Percentiles rank a stretch among this genome's conserved stretches.
Conservation (phyloP, 768 basidiomycete species). For the Russula sp. region DNA sequence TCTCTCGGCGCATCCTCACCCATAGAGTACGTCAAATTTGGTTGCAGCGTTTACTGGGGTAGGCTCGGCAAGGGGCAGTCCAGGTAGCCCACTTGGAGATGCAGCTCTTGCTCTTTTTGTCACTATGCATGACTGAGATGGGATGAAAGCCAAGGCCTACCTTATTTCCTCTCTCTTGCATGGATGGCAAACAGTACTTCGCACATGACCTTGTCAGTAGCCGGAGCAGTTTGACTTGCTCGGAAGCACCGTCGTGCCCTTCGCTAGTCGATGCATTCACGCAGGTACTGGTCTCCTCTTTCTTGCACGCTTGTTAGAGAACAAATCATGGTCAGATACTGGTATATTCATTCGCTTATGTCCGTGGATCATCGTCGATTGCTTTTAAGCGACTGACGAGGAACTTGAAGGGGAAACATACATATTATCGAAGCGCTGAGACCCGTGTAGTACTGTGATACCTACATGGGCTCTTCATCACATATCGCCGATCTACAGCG, state of each 20-base stretch:
- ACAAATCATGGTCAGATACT: constrained; percentile 94
- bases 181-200: constrained; percentile 70
- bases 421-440: too few species aligned
- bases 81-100: too few species aligned
- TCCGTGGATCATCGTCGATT: neutral
- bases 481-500: too few species aligned
- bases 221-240: constrained; percentile 42
- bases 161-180: constrained; percentile 26
- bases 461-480: too few species aligned
- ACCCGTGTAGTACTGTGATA: too few species aligned
- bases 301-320: constrained; percentile 58
- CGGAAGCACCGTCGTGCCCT: neutral
- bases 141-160: too few species aligned
- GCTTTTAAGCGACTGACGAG: constrained; percentile 19
- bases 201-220: constrained; percentile 52
- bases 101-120: too few species aligned
- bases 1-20: too few species aligned
- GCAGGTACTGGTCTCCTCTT: constrained; percentile 55
- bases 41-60: too few species aligned
- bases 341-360: constrained; percentile 40
- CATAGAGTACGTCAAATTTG: too few species aligned
- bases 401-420: constrained; percentile 8
- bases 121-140: too few species aligned
- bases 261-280: constrained; percentile 24
- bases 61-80: too few species aligned